A percentile compares a stretch with the other conserved stretches of the same genome.
Evolutionary conservation across 2,329 filamentous ascomycete genomes (phyloP).

Genomic region (Fusarium napiforme): DNA sequence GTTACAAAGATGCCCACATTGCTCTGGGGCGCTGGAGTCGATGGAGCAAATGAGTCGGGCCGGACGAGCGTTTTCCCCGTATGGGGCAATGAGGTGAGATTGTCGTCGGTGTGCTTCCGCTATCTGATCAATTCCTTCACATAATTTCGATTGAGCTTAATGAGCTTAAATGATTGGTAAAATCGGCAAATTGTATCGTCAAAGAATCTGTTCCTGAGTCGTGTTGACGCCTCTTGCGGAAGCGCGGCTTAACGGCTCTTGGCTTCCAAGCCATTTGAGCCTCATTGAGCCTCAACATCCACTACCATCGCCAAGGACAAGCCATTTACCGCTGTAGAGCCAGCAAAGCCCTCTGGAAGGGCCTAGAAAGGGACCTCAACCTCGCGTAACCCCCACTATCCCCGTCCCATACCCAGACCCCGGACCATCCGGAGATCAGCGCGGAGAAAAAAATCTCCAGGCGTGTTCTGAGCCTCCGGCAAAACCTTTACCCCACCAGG

Average conservation of each 20-base stretch:
- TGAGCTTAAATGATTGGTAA: slow-evolving; percentile 3
- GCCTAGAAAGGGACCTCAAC: background rate
- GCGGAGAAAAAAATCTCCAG: background rate
- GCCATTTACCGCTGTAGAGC: background rate
- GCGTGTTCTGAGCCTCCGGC: background rate
- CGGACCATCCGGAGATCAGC: slow-evolving; percentile 16
- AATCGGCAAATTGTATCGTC: slow-evolving; percentile 1
- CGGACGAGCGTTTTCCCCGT: slow-evolving; percentile 29
- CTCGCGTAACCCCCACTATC: background rate
- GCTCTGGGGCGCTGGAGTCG: slow-evolving; percentile 10
- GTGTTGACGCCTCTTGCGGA: background rate
- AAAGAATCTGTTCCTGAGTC: background rate
- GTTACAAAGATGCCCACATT: slow-evolving; percentile 18
- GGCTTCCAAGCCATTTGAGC: slow-evolving; percentile 9
- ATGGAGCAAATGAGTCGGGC: slow-evolving; percentile 25
- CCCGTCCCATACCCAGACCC: slow-evolving; percentile 6
- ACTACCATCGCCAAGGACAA: background rate
- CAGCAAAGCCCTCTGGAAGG: background rate
- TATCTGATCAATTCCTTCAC: background rate
- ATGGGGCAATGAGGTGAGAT: slow-evolving; percentile 7
- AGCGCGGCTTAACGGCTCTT: background rate
- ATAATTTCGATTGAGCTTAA: background rate
- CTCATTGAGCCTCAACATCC: slow-evolving; percentile 16
- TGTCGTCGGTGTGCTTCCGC: background rate
- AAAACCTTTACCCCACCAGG: slow-evolving; percentile 15